Evolutionary conservation across 805 yeast genomes (phyloP).

Genomic region (Barnettozyma sucrosica): DNA sequence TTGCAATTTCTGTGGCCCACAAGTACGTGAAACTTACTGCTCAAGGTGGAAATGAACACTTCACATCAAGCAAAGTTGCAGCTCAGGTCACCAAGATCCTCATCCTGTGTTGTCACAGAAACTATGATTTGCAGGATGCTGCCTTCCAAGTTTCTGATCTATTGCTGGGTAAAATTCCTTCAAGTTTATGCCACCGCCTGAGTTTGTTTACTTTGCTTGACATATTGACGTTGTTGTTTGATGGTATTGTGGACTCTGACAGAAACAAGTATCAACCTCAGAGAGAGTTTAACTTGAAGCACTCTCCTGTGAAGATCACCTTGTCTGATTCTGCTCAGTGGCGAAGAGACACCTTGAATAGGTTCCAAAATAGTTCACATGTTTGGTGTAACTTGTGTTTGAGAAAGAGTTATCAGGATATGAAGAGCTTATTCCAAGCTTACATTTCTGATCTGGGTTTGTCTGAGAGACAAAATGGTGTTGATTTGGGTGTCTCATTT

Average conservation of each 20-base stretch:
- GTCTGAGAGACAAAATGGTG: conserved; percentile 32
- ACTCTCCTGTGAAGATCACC: conserved; percentile 35
- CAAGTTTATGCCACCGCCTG: conserved; percentile 67
- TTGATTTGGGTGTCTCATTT: conserved; percentile 80
- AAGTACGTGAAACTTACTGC: conserved; percentile 45
- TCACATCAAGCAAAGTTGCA: conserved; percentile 55
- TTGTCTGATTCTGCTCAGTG: conserved; percentile 73
- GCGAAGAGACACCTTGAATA: conserved; percentile 62
- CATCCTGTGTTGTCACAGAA: conserved; percentile 71
- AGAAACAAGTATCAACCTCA: conserved; percentile 80
- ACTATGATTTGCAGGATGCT: conserved; percentile 64
- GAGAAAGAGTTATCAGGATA: conserved; percentile 58
- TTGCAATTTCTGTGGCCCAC: conserved; percentile 54
- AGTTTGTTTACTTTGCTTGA: conserved; percentile 79
- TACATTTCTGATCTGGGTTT: conserved; percentile 52
- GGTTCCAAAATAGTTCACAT: conserved; percentile 52
- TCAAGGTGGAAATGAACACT: conserved; percentile 48
- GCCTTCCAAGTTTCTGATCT: conserved; percentile 74
- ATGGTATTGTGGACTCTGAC: conserved; percentile 78
- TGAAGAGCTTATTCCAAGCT: conserved; percentile 71
- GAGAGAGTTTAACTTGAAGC: conserved; percentile 49
- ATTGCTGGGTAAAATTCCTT: conserved; percentile 62
- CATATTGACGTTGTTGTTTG: conserved; percentile 67
- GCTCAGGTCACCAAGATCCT: conserved; percentile 65
- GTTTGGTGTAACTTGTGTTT: conserved; percentile 63